Evolutionary conservation across 192 early-diverging fungal genomes (phyloP).

Genomic region (Linnemannia exigua): DNA sequence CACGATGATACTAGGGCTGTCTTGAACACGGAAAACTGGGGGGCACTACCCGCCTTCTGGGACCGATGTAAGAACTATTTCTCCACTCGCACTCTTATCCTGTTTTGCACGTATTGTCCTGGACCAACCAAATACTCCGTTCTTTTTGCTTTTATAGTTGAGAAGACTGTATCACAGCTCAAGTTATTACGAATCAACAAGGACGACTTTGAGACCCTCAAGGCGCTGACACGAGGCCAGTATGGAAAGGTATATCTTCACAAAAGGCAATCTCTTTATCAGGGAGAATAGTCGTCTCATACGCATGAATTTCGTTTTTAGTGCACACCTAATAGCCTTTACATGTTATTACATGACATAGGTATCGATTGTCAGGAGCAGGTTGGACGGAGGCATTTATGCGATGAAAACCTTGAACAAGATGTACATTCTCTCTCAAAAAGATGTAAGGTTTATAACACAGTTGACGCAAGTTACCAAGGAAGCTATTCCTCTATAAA

Average conservation of each 20-base stretch:
- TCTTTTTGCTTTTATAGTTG: constrained; percentile 13
- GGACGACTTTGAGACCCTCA: constrained; percentile 81
- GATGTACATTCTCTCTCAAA: constrained; percentile 80
- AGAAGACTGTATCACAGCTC: constrained; percentile 43
- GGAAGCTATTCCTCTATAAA: too few relatives aligned
- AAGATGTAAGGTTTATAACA: constrained; percentile 81
- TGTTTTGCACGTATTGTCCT: background rate
- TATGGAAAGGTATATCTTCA: constrained; percentile 69
- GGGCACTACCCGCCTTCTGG: constrained; percentile 51
- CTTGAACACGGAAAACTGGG: constrained; percentile 49
- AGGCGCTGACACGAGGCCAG: constrained; percentile 81
- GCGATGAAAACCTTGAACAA: constrained; percentile 88
- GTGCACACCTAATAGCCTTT: too few relatives aligned
- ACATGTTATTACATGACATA: constrained; percentile 18
- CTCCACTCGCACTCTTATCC: background rate
- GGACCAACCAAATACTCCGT: too few relatives aligned
- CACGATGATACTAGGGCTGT: constrained; percentile 52
- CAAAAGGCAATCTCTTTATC: background rate
- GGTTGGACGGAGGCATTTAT: constrained; percentile 78
- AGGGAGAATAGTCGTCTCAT: background rate
- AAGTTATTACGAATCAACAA: constrained; percentile 73
- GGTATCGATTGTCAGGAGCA: constrained; percentile 87
- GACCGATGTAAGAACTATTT: constrained; percentile 31
- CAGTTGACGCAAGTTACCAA: too few relatives aligned
- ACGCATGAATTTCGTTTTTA: too few relatives aligned